phyloP scores from a whole-genome alignment of 2,329 filamentous ascomycete genomes.

The Allantophomopsis lycopodina region DNA sequence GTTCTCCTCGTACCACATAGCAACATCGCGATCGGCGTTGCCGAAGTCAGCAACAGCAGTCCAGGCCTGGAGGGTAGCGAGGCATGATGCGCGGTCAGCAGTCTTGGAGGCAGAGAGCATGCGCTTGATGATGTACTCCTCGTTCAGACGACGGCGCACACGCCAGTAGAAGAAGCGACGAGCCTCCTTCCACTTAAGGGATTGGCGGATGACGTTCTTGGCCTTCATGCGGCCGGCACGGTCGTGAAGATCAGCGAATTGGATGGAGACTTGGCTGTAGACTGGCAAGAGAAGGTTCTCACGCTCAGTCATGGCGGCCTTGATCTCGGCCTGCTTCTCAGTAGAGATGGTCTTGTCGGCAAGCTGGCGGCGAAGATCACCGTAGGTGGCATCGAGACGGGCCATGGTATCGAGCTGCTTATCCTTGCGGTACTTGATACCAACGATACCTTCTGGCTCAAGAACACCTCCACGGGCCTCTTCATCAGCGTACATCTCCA shows the following conservation, averaged over 20 bases:
- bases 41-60: constrained; percentile 65
- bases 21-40: constrained; percentile 68
- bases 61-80: constrained; percentile 73
- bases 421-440: constrained; percentile 97
- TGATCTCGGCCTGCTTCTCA: constrained; percentile 66
- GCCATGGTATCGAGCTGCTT: constrained; percentile 97
- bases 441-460: constrained; percentile 94
- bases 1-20: constrained; percentile 94
- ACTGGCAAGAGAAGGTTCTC: constrained; percentile 85
- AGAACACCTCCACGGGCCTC: constrained; percentile 93
- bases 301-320: constrained; percentile 69
- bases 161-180: constrained; percentile 99
- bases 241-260: constrained; percentile 96
- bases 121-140: constrained; percentile 92
- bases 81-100: constrained; percentile 47
- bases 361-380: constrained; percentile 68
- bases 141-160: constrained; percentile 87
- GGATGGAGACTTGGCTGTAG: constrained; percentile 88
- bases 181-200: constrained; percentile 75
- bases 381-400: constrained; percentile 76
- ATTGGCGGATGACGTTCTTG: constrained; percentile 82
- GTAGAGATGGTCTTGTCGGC: constrained; percentile 48
- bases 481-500: constrained; percentile 99
- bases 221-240: constrained; percentile 96
- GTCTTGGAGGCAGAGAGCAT: constrained; percentile 40